These are phyloP conservation scores for Achaetomium macrosporum DNA, from an alignment of 2,329 filamentous ascomycete genomes.

Conservation along the genomic window DNA sequence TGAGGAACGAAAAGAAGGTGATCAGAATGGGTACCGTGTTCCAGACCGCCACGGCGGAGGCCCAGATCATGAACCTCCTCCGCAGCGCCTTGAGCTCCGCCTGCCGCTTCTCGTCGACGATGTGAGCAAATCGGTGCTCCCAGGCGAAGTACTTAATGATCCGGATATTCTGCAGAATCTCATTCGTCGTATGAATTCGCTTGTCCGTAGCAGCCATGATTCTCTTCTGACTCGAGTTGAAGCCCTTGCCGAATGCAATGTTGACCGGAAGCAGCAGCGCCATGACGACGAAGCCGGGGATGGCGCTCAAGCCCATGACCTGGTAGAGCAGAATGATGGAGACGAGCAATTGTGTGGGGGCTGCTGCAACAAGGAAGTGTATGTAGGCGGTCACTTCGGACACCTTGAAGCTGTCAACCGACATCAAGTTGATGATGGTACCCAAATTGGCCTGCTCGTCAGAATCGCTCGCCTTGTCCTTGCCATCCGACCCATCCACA, in stretches of 20 bases:
- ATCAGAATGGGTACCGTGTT: slow-evolving; percentile 93
- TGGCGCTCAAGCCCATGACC: slow-evolving; percentile 86
- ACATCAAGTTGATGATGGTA: slow-evolving; percentile 99
- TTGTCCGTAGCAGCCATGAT: slow-evolving; percentile 94
- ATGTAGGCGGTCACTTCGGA: slow-evolving; percentile 91
- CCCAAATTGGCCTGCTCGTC: slow-evolving; percentile 84
- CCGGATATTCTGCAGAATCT: slow-evolving; percentile 92
- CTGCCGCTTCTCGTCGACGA: slow-evolving; percentile 82
- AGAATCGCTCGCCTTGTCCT: slow-evolving; percentile 33
- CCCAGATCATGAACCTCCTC: slow-evolving; percentile 84
- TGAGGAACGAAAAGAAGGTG: slow-evolving; percentile 90
- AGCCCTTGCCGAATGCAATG: slow-evolving; percentile 78
- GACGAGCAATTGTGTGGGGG: slow-evolving; percentile 80
- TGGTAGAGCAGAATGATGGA: slow-evolving; percentile 78
- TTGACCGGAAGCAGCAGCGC: slow-evolving; percentile 82
- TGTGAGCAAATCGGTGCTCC: slow-evolving; percentile 83
- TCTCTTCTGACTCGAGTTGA: slow-evolving; percentile 78
- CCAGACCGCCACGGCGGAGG: slow-evolving; percentile 87
- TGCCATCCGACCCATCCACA: slow-evolving; percentile 33
- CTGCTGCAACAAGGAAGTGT: slow-evolving; percentile 89
- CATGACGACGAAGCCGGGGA: slow-evolving; percentile 91
- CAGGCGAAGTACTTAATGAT: slow-evolving; percentile 99
- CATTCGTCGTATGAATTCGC: slow-evolving; percentile 92
- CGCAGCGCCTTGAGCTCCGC: slow-evolving; percentile 73
- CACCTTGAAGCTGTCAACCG: slow-evolving; percentile 98